These are phyloP conservation scores for Apiotrichum mycotoxinovorans DNA, from an alignment of 1,284 basidiomycete species.

Conservation along the genomic window DNA sequence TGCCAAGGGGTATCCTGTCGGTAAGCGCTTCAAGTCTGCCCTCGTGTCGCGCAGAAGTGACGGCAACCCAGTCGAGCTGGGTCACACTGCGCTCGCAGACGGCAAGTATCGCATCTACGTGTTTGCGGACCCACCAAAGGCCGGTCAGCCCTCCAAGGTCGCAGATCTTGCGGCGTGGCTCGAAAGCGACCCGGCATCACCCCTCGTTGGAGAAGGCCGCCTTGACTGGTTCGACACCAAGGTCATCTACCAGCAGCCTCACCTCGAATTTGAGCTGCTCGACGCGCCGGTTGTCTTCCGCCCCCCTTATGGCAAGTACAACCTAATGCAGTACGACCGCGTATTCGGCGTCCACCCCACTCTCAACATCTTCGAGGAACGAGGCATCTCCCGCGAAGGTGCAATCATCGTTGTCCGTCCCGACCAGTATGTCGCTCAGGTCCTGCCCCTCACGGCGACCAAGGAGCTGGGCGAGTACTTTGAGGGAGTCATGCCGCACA, in stretches of 20 bases:
- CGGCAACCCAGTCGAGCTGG: slow-evolving; percentile 5
- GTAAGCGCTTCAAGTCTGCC: slow-evolving; percentile 20
- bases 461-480: slow-evolving; percentile 10
- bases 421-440: slow-evolving; percentile 36
- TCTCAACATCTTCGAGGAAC: slow-evolving; percentile 7
- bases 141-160: not conserved
- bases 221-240: slow-evolving; percentile 19
- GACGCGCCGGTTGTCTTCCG: slow-evolving; percentile 43
- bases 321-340: slow-evolving; percentile 8
- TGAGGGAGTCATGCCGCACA: slow-evolving; percentile 1
- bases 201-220: not conserved
- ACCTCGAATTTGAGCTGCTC: slow-evolving; percentile 34
- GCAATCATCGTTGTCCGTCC: slow-evolving; percentile 44
- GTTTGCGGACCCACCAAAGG: slow-evolving; percentile 8
- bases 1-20: slow-evolving; percentile 8
- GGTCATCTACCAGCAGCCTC: slow-evolving; percentile 36
- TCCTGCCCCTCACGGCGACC: slow-evolving; percentile 11
- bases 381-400: slow-evolving; percentile 23
- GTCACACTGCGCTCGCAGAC: slow-evolving; percentile 11
- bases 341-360: slow-evolving; percentile 28
- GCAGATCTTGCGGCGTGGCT: slow-evolving; percentile 3
- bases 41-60: slow-evolving; percentile 45
- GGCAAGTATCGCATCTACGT: slow-evolving; percentile 14
- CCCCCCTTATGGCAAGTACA: slow-evolving; percentile 6
- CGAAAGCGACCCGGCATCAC: slow-evolving; percentile 5